Percentiles rank a stretch among this genome's conserved stretches.
Evolutionary conservation across 768 basidiomycete species (phyloP).

Genomic region (Phaeotremella skinneri): DNA sequence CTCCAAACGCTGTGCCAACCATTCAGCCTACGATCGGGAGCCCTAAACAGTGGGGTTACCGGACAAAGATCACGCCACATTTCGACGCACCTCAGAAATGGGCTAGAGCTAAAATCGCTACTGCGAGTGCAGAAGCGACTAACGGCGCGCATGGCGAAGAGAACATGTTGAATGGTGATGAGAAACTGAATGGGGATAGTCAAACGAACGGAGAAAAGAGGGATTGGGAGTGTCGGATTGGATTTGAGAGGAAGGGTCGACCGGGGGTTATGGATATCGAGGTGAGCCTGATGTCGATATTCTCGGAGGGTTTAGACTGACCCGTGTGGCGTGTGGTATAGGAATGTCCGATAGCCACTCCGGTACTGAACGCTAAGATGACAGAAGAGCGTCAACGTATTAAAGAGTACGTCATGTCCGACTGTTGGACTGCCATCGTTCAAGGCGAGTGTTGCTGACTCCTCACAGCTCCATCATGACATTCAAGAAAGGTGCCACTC

Average conservation of each 20-base stretch:
- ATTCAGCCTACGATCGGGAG: constrained; percentile 77
- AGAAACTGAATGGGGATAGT: background rate
- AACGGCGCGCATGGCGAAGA: constrained; percentile 16
- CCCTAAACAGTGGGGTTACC: constrained; percentile 83
- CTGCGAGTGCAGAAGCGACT: constrained; percentile 17
- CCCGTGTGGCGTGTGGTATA: constrained; percentile 43
- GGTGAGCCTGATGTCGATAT: constrained; percentile 54
- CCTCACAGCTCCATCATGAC: constrained; percentile 66
- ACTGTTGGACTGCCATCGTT: background rate
- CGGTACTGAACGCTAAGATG: constrained; percentile 70
- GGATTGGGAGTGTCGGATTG: constrained; percentile 71
- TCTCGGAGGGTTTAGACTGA: too few species aligned
- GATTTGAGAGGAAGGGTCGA: constrained; percentile 78
- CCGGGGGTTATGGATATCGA: constrained; percentile 85
- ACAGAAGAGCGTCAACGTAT: constrained; percentile 64
- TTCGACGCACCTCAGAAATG: constrained; percentile 67
- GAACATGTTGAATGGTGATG: constrained; percentile 18
- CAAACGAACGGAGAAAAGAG: constrained; percentile 1
- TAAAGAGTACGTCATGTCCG: constrained; percentile 53
- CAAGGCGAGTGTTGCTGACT: background rate
- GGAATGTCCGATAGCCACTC: constrained; percentile 90
- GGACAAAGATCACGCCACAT: constrained; percentile 97
- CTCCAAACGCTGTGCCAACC: constrained; percentile 60
- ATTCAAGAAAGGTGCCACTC: constrained; percentile 83
- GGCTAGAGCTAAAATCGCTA: constrained; percentile 54